These are phyloP conservation scores for Raffaelea arxii DNA, from an alignment of 2,329 filamentous ascomycete genomes.

Conservation along the genomic window DNA sequence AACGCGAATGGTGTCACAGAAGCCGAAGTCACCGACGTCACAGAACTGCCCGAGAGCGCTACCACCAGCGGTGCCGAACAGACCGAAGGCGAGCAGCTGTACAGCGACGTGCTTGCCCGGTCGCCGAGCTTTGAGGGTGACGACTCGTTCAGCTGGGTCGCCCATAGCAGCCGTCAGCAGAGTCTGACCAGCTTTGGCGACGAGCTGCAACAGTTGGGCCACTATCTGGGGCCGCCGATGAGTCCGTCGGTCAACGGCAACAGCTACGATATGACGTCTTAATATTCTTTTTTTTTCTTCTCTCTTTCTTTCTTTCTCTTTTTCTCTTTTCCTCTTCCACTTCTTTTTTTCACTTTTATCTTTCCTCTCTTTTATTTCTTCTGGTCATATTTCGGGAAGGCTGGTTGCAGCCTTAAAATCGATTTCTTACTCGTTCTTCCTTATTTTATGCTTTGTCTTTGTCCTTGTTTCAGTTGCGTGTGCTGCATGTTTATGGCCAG, in stretches of 20 bases:
- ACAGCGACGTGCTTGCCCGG: neutral
- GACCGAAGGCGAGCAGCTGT: neutral
- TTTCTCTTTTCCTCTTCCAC: neutral
- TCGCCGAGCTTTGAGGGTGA: neutral
- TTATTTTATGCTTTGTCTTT: too few relatives aligned
- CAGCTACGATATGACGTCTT: neutral
- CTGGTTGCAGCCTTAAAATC: too few relatives aligned
- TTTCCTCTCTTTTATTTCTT: neutral
- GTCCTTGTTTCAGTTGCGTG: too few relatives aligned
- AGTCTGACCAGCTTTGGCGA: neutral
- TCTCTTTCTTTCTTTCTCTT: neutral
- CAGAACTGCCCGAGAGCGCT: neutral
- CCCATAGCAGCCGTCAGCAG: neutral
- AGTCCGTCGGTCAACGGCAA: neutral
- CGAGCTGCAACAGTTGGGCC: neutral
- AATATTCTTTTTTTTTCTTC: neutral
- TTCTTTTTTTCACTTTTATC: slow-evolving; percentile 1
- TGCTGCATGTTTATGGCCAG: too few relatives aligned
- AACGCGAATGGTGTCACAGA: neutral
- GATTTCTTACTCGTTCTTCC: too few relatives aligned
- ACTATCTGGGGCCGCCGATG: too few relatives aligned
- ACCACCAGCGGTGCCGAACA: too few relatives aligned
- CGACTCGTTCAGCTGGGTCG: neutral
- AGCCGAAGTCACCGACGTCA: neutral
- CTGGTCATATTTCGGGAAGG: too few relatives aligned